phyloP scores from a whole-genome alignment of 228 moss, liverwort and hornwort genomes.

The Sphagnum fallax region DNA sequence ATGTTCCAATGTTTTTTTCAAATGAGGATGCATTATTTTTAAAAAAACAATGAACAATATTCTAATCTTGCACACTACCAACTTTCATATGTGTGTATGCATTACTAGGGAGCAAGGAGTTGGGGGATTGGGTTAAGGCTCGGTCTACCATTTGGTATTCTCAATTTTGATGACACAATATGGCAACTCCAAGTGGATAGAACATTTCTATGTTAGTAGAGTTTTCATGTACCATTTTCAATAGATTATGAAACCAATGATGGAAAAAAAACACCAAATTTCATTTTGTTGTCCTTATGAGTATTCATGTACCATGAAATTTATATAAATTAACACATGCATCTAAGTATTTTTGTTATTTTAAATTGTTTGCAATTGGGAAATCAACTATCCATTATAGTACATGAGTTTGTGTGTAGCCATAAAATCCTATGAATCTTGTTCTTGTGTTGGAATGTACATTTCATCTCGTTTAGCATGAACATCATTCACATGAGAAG shows the following conservation, averaged over 20 bases:
- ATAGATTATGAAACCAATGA: neutral
- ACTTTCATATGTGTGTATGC: neutral
- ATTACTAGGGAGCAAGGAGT: neutral
- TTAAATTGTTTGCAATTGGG: neutral
- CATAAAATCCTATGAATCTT: too few relatives aligned
- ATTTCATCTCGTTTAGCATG: too few relatives aligned
- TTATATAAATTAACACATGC: neutral
- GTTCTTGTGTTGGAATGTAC: too few relatives aligned
- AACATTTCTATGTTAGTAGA: neutral
- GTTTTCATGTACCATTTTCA: neutral
- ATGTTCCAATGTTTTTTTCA: too few relatives aligned
- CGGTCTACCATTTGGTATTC: neutral
- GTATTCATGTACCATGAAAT: neutral
- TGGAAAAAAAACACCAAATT: neutral
- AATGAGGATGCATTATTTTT: neutral
- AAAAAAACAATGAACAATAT: neutral
- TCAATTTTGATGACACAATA: neutral
- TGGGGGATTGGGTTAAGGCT: neutral
- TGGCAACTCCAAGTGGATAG: neutral
- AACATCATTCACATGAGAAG: too few relatives aligned
- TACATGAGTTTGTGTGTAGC: neutral
- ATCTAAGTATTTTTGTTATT: rapidly evolving
- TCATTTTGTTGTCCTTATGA: neutral
- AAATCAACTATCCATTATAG: neutral
- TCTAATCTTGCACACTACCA: neutral